phyloP scores from a whole-genome alignment of 2,329 filamentous ascomycete genomes.

The Neurospora sp. region DNA sequence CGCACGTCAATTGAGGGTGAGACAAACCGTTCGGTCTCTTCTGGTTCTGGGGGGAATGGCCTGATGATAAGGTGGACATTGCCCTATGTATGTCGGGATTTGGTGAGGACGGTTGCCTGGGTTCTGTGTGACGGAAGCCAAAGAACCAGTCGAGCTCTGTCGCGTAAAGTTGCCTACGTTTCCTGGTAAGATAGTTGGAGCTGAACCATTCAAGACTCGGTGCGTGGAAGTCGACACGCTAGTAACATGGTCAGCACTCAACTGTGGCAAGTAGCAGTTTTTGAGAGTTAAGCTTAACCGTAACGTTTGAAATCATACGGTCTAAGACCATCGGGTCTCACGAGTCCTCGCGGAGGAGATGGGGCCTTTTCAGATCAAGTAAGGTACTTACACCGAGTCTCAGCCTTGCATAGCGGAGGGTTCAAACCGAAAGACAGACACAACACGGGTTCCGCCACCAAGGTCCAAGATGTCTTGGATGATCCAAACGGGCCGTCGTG shows the following conservation, averaged over 20 bases:
- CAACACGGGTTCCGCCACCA: background rate
- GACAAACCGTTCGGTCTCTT: background rate
- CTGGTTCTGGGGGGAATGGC: background rate
- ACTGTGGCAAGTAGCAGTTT: background rate
- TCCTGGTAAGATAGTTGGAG: background rate
- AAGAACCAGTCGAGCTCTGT: background rate
- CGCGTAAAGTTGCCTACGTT: background rate
- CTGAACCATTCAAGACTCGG: background rate
- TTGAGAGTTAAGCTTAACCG: background rate
- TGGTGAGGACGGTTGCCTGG: background rate
- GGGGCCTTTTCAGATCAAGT: background rate
- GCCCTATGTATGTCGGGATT: background rate
- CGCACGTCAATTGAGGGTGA: background rate
- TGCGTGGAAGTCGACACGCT: background rate
- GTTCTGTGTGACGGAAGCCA: background rate
- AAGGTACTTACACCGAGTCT: background rate
- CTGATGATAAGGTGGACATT: background rate
- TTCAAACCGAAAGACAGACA: background rate
- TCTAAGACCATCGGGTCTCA: background rate
- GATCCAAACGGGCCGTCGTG: background rate
- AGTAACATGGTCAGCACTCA: background rate
- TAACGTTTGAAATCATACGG: background rate
- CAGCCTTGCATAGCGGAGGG: background rate
- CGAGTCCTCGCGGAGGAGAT: background rate
- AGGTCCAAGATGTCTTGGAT: background rate